phyloP scores from a whole-genome alignment of 2,329 filamentous ascomycete species.

The Onygenales sp. region DNA sequence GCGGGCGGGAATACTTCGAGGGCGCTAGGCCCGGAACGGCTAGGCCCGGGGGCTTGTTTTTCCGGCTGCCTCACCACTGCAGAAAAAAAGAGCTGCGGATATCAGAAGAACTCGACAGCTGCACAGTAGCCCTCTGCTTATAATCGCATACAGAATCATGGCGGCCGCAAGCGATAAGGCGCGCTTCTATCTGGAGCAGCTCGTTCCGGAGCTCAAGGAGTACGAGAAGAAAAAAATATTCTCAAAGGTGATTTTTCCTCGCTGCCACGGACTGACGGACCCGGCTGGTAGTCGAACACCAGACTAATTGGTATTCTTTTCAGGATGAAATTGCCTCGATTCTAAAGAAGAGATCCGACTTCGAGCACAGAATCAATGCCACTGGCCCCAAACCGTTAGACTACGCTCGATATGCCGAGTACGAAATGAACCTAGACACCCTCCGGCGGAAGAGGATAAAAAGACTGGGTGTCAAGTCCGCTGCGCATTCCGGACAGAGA shows the following conservation, averaged over 20 bases:
- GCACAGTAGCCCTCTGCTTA: neutral
- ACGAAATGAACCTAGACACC: conserved; percentile 58
- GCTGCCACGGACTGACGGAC: neutral
- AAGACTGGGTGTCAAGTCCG: conserved; percentile 65
- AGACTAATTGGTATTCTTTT: conserved; percentile 4
- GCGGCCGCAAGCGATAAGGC: conserved; percentile 84
- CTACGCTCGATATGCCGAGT: conserved; percentile 73
- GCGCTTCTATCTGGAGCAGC: conserved; percentile 86
- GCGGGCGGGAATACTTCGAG: too few species aligned
- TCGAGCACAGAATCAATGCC: conserved; percentile 82
- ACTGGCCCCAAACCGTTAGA: conserved; percentile 67
- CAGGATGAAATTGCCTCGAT: conserved; percentile 85
- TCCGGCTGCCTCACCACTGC: neutral
- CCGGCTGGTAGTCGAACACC: neutral
- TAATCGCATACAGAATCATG: conserved; percentile 42
- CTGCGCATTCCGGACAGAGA: conserved; percentile 63
- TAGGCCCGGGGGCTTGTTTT: neutral
- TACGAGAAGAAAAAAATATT: conserved; percentile 91
- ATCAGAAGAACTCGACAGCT: neutral
- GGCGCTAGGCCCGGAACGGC: neutral
- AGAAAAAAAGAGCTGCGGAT: too few species aligned
- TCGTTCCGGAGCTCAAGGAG: conserved; percentile 83
- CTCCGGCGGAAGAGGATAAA: conserved; percentile 75
- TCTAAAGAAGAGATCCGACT: conserved; percentile 81
- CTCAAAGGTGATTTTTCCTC: conserved; percentile 48